Conservation (phyloP, 169 alveolate genomes). For the Plasmodium fragile region DNA sequence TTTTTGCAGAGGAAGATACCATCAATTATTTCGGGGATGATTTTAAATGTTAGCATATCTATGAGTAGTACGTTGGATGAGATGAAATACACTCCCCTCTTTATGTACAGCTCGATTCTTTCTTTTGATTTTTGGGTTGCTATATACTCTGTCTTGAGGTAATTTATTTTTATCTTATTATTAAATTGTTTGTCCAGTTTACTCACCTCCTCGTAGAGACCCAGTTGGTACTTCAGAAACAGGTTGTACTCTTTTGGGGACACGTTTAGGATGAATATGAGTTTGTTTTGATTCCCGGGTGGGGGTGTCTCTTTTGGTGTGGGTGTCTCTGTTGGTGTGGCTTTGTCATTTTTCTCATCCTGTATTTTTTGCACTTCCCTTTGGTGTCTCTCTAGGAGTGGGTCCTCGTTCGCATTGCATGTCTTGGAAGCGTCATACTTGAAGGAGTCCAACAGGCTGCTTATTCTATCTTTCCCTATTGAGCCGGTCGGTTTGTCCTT, state of each 20-base stretch:
- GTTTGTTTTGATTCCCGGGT: conserved; percentile 21
- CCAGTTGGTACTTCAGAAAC: conserved; percentile 51
- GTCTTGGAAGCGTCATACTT: not conserved
- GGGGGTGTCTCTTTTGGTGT: not conserved
- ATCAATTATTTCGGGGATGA: conserved; percentile 76
- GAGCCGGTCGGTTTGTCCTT: not conserved
- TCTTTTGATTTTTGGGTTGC: conserved; percentile 60
- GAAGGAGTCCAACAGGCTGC: not conserved
- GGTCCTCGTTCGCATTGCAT: not conserved
- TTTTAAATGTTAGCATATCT: conserved; percentile 72
- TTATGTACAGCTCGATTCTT: conserved; percentile 69
- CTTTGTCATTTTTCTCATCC: not conserved
- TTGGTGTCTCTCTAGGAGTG: not conserved
- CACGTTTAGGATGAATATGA: conserved; percentile 64
- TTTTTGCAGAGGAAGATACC: conserved; percentile 69
- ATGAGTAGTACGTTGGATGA: conserved; percentile 65
- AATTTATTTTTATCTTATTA: conserved; percentile 36
- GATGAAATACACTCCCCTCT: conserved; percentile 66
- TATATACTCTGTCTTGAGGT: conserved; percentile 67
- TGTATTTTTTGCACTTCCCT: not conserved
- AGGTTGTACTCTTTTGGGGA: conserved; percentile 65
- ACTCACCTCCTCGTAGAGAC: conserved; percentile 23
- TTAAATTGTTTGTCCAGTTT: conserved; percentile 40
- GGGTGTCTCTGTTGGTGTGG: not conserved
- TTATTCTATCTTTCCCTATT: not conserved